Evolutionary conservation across 1,284 basidiomycete genomes (phyloP).

Genomic region (Takashimella koratensis): DNA sequence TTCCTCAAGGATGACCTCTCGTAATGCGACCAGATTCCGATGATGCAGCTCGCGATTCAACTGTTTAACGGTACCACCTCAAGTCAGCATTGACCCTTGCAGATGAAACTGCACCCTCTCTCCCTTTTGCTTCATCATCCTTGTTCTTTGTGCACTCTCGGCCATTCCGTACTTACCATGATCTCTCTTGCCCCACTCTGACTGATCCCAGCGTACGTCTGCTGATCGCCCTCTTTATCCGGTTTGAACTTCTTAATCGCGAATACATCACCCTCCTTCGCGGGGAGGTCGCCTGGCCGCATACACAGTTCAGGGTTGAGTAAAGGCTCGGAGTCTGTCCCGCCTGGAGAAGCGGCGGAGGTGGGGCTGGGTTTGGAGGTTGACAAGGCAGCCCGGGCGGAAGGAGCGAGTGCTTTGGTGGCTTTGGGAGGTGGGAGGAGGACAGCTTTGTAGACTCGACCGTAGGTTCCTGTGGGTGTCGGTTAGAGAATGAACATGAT

Average conservation of each 20-base stretch:
- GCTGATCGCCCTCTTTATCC: constrained; percentile 92
- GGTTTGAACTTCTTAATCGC: constrained; percentile 99
- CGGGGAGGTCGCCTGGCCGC: constrained; percentile 57
- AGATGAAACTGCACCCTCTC: neutral
- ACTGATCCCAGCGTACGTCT: constrained; percentile 93
- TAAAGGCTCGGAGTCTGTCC: neutral
- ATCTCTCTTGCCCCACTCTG: constrained; percentile 97
- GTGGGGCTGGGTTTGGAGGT: constrained; percentile 13
- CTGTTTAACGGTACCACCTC: constrained; percentile 49
- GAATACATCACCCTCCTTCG: constrained; percentile 63
- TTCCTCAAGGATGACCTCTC: constrained; percentile 94
- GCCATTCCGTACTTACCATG: constrained; percentile 59
- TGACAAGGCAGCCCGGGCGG: constrained; percentile 32
- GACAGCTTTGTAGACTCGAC: constrained; percentile 94
- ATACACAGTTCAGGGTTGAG: constrained; percentile 44
- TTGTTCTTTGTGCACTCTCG: constrained; percentile 3
- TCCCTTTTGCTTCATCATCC: neutral
- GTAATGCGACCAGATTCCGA: constrained; percentile 84
- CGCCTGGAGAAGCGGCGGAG: constrained; percentile 1
- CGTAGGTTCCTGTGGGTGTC: constrained; percentile 74
- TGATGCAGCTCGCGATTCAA: constrained; percentile 91
- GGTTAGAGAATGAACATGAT: neutral
- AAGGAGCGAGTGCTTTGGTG: constrained; percentile 16
- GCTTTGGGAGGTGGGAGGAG: constrained; percentile 39
- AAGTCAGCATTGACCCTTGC: neutral